Percentiles rank a stretch among this genome's conserved stretches.
phyloP scores from a whole-genome alignment of 495 filamentous ascomycete species.

The Hypoxylon perforatum region DNA sequence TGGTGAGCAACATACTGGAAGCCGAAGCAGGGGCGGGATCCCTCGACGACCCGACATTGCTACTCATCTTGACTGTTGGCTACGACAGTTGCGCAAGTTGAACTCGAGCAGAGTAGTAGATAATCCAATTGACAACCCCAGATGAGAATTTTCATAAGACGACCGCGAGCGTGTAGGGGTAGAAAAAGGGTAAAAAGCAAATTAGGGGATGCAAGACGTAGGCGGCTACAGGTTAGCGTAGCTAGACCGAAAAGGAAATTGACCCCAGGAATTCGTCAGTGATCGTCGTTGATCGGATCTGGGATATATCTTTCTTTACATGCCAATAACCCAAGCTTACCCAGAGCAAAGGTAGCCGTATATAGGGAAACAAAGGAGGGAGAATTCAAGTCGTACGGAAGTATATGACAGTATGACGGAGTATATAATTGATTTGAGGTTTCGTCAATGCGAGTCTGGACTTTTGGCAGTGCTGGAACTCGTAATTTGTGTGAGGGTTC shows the following conservation, averaged over 20 bases:
- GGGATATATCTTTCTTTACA: conserved; percentile 25
- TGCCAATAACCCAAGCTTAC: neutral
- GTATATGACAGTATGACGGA: neutral
- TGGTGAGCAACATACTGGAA: conserved; percentile 34
- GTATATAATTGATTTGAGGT: conserved; percentile 12
- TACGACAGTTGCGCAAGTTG: neutral
- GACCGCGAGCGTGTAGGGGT: neutral
- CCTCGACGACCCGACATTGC: conserved; percentile 32
- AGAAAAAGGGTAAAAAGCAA: conserved; percentile 7
- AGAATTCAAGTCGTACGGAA: neutral
- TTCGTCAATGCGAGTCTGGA: conserved; percentile 13
- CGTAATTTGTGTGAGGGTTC: conserved; percentile 30
- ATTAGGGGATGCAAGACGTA: conserved; percentile 15
- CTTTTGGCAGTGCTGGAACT: neutral
- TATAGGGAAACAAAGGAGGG: conserved; percentile 1
- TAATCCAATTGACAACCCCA: conserved; percentile 13
- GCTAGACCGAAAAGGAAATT: conserved; percentile 22
- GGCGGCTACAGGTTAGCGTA: conserved; percentile 27
- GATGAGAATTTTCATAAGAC: conserved; percentile 13
- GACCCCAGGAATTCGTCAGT: conserved; percentile 28
- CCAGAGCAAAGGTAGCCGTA: neutral
- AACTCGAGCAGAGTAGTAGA: neutral
- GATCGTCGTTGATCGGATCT: conserved; percentile 33
- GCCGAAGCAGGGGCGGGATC: conserved; percentile 29
- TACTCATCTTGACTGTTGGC: conserved; percentile 41